These are phyloP conservation scores for Aspergillus carbonarius DNA, from an alignment of 2,329 filamentous ascomycete species.

Conservation along the genomic window DNA sequence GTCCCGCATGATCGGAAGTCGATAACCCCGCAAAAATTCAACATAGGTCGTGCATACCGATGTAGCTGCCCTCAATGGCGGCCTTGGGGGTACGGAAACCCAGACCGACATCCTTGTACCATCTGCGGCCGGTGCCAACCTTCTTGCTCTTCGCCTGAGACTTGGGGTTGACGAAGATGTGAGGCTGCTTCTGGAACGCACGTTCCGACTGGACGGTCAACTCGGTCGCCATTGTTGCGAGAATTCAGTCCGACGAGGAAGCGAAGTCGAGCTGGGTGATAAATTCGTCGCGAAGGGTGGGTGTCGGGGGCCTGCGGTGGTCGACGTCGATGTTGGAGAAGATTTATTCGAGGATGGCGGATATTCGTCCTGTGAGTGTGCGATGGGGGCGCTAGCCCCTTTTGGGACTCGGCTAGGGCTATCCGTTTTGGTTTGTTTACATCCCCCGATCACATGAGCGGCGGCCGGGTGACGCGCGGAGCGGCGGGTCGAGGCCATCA, in stretches of 20 bases:
- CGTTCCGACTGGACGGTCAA: slow-evolving; percentile 99
- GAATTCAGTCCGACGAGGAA: slow-evolving; percentile 49
- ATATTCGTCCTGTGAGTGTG: slow-evolving; percentile 42
- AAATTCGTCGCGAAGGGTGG: slow-evolving; percentile 34
- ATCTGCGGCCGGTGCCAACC: slow-evolving; percentile 91
- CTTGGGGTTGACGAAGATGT: slow-evolving; percentile 99
- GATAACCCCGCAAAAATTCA: slow-evolving; percentile 21
- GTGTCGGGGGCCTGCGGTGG: slow-evolving; percentile 32
- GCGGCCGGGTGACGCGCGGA: slow-evolving; percentile 30
- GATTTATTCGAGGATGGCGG: slow-evolving; percentile 37
- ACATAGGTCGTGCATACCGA: slow-evolving; percentile 69
- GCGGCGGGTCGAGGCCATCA: neutral
- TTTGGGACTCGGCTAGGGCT: slow-evolving; percentile 43
- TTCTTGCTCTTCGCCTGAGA: slow-evolving; percentile 74
- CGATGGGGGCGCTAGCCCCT: slow-evolving; percentile 30
- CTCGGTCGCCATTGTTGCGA: slow-evolving; percentile 89
- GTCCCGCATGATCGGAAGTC: slow-evolving; percentile 19
- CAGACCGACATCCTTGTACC: slow-evolving; percentile 99
- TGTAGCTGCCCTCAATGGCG: slow-evolving; percentile 98
- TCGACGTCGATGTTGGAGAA: slow-evolving; percentile 43
- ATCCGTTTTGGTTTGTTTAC: slow-evolving; percentile 43
- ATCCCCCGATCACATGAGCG: slow-evolving; percentile 33
- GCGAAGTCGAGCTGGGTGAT: slow-evolving; percentile 37
- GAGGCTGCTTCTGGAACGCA: slow-evolving; percentile 99
- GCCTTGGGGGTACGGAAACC: slow-evolving; percentile 98